These are phyloP conservation scores for Styphnolobium japonicum DNA, from an alignment of 306 rosid genomes.

Conservation along the genomic window DNA sequence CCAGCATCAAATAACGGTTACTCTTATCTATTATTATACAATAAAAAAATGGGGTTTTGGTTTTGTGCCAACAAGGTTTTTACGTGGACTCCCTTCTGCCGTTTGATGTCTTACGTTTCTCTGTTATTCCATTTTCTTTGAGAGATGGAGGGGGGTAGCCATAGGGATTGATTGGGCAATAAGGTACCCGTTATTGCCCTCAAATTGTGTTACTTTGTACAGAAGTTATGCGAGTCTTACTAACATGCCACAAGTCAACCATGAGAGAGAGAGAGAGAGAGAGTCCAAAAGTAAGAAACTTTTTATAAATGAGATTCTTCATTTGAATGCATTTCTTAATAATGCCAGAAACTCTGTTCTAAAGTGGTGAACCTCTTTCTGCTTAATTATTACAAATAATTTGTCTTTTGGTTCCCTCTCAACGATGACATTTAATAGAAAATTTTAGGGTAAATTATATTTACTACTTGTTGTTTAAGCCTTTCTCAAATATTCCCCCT, in stretches of 20 bases:
- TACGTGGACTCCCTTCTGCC: neutral
- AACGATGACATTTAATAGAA: neutral
- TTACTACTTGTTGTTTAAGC: too few species aligned
- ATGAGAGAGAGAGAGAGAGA: neutral
- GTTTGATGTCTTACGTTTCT: neutral
- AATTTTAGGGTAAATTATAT: too few species aligned
- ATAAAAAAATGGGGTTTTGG: constrained; percentile 19
- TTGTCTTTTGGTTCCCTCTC: neutral
- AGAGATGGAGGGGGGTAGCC: too few species aligned
- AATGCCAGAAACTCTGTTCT: neutral
- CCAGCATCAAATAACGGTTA: constrained; percentile 9
- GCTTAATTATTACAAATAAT: neutral
- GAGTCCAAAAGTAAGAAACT: neutral
- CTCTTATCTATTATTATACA: neutral
- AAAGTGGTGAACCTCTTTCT: neutral
- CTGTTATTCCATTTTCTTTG: neutral
- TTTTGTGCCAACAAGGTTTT: neutral
- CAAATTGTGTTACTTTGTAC: neutral
- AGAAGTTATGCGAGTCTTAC: neutral
- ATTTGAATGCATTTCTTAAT: neutral
- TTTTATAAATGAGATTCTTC: neutral
- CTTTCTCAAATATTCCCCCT: too few species aligned
- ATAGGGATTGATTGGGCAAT: too few species aligned
- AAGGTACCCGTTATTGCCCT: neutral
- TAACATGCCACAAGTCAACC: neutral